Base-by-base conservation (phyloP, 306 rosid genomes). In the Purshia tridentata region DNA sequence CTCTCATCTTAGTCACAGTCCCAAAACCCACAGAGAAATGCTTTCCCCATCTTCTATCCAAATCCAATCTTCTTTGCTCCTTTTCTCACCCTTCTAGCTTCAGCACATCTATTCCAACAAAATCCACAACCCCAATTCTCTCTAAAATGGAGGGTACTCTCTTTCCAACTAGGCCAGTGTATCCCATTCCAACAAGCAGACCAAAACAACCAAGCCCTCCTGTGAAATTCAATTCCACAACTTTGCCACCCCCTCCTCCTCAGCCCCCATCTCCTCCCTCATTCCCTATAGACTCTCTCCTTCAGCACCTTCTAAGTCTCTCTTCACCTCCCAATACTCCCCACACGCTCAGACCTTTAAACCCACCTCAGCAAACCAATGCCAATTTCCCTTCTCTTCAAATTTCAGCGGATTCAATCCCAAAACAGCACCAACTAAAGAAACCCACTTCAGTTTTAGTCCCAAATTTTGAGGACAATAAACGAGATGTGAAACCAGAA, bases 71-170 rank as follows among this genome's bases (percentile, higher is more conserved):
- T 51, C 50, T 56, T 20, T 57, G 18, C 68, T 63, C 19, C n/a
- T 42, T 70, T n/a, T n/a, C 6, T 57, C 51, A 37, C 46, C 29
- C 70, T 53, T 37, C 66, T 42, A 70, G 65, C 64, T 70, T 54
- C 52, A 20, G 15, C 41, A 44, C 53, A 13, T 14, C 54, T 41
- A 22, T 12, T 48, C 8, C 47, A 45, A 3, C 42, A 44, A 69
- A 52, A 48, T 69, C 79, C 41, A 41, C 16, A 70, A 65, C 19
- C 50, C 29, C 53, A 16, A 44, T 71, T 6, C 68, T 16, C n/a
- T 63, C 44, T 64, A 75, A 62, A 66, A 94, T 94, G 98, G 98
- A 91, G 72, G 96, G 96, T 23, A 77, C 91, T 3, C 72, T 88
- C 69, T 88, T 94, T 75, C 92, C 96, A 23, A 80, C 76, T 50